phyloP scores from a whole-genome alignment of 73 alveolate species.

The Durusdinium trenchii region DNA sequence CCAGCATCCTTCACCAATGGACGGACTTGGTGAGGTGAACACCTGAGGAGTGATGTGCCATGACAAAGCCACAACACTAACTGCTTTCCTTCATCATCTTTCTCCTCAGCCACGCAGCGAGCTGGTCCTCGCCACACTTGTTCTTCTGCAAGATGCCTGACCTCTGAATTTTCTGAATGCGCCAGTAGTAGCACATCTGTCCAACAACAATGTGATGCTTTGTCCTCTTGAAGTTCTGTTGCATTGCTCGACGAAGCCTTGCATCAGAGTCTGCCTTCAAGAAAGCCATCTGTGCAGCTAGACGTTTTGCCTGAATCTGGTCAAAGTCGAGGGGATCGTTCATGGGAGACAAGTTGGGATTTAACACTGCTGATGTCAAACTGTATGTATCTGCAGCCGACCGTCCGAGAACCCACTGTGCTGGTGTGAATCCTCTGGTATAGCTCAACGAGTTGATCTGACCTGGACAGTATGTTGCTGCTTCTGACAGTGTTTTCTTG shows the following conservation, averaged over 20 bases:
- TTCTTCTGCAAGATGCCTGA: conserved; percentile 27
- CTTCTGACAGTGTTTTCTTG: not conserved
- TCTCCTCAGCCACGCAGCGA: not conserved
- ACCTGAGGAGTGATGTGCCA: conserved; percentile 14
- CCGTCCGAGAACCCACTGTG: conserved; percentile 18
- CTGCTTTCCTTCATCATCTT: not conserved
- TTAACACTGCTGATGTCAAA: not conserved
- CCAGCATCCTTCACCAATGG: not conserved
- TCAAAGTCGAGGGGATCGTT: not conserved
- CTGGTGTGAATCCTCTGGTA: conserved; percentile 31
- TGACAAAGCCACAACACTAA: conserved; percentile 3
- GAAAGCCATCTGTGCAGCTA: conserved; percentile 10
- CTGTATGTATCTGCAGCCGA: not conserved
- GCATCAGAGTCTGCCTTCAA: conserved; percentile 22
- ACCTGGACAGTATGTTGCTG: not conserved
- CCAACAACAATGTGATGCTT: not conserved
- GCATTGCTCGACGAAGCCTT: not conserved
- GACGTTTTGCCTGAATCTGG: not conserved
- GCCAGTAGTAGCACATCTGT: conserved; percentile 21
- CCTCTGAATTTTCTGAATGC: not conserved
- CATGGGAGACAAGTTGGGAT: not conserved
- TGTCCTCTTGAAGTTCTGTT: not conserved
- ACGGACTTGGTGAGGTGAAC: conserved; percentile 30
- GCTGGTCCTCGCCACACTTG: conserved; percentile 55
- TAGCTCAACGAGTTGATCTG: conserved; percentile 12